Evolutionary conservation across 345 rosid species (phyloP).

Genomic region (Citrus reticulata): DNA sequence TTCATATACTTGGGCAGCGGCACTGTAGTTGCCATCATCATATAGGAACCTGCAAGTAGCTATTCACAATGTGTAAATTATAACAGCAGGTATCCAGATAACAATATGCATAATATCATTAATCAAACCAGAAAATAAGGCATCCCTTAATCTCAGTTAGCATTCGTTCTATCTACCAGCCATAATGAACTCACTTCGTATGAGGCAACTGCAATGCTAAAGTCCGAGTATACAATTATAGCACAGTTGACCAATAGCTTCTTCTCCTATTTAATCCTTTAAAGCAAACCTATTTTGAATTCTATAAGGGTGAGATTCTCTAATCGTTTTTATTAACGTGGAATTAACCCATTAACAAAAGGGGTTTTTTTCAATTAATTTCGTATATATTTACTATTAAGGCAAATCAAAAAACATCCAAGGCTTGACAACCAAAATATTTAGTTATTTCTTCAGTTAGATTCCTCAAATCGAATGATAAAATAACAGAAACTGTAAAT

Average conservation of each 20-base stretch:
- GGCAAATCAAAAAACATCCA: not conserved
- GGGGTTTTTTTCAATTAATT: not conserved
- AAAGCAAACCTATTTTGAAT: not conserved
- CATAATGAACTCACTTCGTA: not conserved
- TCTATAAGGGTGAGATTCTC: not conserved
- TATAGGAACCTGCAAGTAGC: conserved; percentile 20
- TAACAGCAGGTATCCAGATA: not conserved
- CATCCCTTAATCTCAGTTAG: not conserved
- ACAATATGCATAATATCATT: not conserved
- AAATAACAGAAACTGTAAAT: not conserved
- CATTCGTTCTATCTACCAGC: too few relatives aligned
- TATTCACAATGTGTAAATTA: not conserved
- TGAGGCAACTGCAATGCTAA: not conserved
- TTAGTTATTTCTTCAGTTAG: not conserved
- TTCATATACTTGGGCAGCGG: conserved; percentile 25
- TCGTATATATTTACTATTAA: not conserved
- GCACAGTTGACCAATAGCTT: not conserved
- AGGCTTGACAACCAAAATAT: not conserved
- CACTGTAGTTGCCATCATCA: conserved; percentile 37
- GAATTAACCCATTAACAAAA: not conserved
- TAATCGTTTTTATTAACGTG: not conserved
- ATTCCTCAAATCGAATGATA: not conserved
- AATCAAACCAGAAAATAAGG: not conserved
- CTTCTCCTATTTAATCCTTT: too few relatives aligned
- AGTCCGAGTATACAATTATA: not conserved